A percentile compares a stretch with the other conserved stretches of the same genome.
Conservation (phyloP, 1,284 basidiomycete genomes). For the Moesziomyces sp. region DNA sequence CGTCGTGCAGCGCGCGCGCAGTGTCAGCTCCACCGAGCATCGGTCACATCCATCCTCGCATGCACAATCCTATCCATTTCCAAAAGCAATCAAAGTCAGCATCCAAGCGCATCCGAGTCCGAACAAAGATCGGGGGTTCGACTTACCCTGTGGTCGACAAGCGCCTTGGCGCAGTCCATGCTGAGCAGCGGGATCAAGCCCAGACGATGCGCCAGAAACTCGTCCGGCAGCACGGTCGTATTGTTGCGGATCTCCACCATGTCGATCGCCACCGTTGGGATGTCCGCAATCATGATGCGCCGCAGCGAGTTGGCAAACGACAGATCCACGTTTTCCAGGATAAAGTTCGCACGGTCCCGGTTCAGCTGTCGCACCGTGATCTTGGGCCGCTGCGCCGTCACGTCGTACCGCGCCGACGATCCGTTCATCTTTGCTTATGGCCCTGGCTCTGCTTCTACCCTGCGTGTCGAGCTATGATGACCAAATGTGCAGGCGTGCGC, state of each 20-base stretch:
- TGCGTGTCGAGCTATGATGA: no score
- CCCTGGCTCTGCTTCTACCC: not conserved
- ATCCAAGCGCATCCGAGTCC: not conserved
- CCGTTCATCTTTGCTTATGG: conserved; percentile 31
- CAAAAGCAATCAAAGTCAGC: not conserved
- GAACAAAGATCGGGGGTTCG: no score
- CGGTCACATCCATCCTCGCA: conserved; percentile 81
- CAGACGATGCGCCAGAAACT: conserved; percentile 94
- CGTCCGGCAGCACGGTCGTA: conserved; percentile 93
- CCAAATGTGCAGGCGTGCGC: no score
- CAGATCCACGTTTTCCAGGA: conserved; percentile 64
- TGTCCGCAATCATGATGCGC: conserved; percentile 65
- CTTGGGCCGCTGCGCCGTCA: conserved; percentile 42
- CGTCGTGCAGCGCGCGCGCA: conserved; percentile 77
- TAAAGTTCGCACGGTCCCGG: conserved; percentile 58
- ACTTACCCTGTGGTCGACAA: conserved; percentile 64
- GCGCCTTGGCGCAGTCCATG: conserved; percentile 57
- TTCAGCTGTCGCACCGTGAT: conserved; percentile 58
- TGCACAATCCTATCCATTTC: conserved; percentile 78
- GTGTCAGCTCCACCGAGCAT: conserved; percentile 80
- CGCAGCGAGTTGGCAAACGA: conserved; percentile 66
- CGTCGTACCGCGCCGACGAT: conserved; percentile 23
- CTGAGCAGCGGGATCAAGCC: conserved; percentile 93
- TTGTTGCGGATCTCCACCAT: conserved; percentile 93
- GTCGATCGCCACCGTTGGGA: conserved; percentile 80